Conservation (phyloP, 768 basidiomycete genomes). For the Tulasnella sp. region DNA sequence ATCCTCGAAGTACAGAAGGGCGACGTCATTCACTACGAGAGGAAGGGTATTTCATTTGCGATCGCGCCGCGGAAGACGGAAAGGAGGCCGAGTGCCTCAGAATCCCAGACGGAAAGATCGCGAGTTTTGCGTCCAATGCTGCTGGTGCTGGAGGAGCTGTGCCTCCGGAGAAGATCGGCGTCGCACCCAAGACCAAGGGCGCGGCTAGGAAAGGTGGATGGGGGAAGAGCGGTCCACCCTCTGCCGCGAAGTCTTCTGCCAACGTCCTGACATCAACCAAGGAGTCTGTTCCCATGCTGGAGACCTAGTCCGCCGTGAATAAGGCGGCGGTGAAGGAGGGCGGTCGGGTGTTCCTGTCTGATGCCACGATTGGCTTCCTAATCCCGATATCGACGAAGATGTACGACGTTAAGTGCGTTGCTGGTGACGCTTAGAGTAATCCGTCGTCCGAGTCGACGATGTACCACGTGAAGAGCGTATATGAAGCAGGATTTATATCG, state of each 20-base stretch:
- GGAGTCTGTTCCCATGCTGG: constrained; percentile 4
- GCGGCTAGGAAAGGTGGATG: constrained; percentile 41
- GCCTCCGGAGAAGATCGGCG: constrained; percentile 39
- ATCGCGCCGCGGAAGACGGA: constrained; percentile 58
- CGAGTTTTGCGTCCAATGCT: constrained; percentile 79
- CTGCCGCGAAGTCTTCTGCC: constrained; percentile 4
- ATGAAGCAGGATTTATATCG: constrained; percentile 46
- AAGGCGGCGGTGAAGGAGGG: constrained; percentile 19
- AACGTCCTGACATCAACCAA: constrained; percentile 33
- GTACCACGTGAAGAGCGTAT: constrained; percentile 70
- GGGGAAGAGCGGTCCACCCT: constrained; percentile 41
- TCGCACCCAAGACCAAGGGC: constrained; percentile 40
- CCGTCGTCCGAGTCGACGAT: constrained; percentile 58
- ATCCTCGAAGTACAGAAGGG: constrained; percentile 64
- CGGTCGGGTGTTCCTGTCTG: no score
- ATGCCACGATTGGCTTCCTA: no score
- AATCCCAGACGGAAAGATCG: constrained; percentile 84
- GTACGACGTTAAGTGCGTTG: constrained; percentile 71
- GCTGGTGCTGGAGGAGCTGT: constrained; percentile 41
- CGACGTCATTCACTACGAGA: constrained; percentile 95
- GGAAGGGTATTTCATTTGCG: constrained; percentile 96
- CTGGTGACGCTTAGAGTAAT: constrained; percentile 51
- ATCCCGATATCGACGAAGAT: constrained; percentile 54
- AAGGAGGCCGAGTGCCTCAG: constrained; percentile 75
- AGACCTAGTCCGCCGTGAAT: constrained; percentile 21